These are phyloP conservation scores for Bremia lactucae DNA, from an alignment of 352 stramenopile genomes.

Conservation along the genomic window DNA sequence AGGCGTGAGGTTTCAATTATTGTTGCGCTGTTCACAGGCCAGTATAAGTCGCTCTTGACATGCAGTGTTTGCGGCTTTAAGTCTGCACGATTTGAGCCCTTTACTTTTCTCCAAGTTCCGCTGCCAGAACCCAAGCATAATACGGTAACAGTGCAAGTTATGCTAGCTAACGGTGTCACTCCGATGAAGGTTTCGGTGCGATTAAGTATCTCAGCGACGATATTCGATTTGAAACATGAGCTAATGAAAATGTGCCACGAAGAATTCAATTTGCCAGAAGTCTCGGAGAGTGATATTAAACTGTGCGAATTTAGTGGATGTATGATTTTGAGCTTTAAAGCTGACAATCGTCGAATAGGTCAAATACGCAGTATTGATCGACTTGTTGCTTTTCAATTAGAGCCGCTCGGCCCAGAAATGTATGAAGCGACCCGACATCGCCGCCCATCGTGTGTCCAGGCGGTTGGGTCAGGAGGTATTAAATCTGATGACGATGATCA, in stretches of 20 bases:
- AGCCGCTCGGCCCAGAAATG: conserved; percentile 54
- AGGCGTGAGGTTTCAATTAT: conserved; percentile 97
- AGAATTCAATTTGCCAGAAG: conserved; percentile 52
- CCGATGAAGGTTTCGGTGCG: conserved; percentile 76
- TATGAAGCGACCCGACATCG: conserved; percentile 64
- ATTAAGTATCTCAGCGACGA: conserved; percentile 68
- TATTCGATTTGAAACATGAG: conserved; percentile 81
- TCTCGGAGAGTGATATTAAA: conserved; percentile 75
- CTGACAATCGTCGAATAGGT: conserved; percentile 69
- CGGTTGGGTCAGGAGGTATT: conserved; percentile 10
- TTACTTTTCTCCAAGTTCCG: conserved; percentile 84
- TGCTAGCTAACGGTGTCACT: conserved; percentile 56
- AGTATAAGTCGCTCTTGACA: conserved; percentile 97
- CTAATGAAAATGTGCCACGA: conserved; percentile 69
- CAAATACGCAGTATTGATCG: conserved; percentile 83
- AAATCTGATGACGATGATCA: conserved; percentile 36
- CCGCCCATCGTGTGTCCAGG: conserved; percentile 59
- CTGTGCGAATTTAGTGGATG: conserved; percentile 78
- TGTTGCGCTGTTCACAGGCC: conserved; percentile 97
- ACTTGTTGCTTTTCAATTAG: conserved; percentile 78
- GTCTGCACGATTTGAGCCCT: conserved; percentile 88
- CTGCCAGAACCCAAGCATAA: conserved; percentile 81
- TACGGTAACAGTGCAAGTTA: conserved; percentile 71
- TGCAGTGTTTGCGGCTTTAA: conserved; percentile 95
- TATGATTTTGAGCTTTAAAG: conserved; percentile 84